phyloP scores from a whole-genome alignment of 306 rosid genomes.

The Vachellia pachyceras region DNA sequence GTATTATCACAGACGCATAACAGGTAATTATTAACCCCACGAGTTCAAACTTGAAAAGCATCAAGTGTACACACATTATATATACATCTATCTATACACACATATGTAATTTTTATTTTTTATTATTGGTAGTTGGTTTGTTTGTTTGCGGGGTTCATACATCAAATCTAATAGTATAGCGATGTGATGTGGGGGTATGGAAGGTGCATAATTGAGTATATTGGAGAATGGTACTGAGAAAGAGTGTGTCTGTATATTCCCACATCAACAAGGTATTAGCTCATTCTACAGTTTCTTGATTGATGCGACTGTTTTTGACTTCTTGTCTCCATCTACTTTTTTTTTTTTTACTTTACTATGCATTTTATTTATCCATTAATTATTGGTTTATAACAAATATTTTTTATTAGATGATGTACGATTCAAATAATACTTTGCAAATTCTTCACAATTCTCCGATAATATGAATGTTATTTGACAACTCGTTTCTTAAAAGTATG shows the following conservation, averaged over 20 bases:
- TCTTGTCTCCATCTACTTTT: neutral
- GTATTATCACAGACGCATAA: neutral
- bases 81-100: no score
- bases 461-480: no score
- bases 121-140: neutral
- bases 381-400: neutral
- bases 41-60: neutral
- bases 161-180: neutral
- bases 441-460: no score
- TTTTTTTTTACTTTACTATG: neutral
- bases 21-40: neutral
- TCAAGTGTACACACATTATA: neutral
- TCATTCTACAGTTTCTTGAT: neutral
- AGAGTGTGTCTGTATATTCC: neutral
- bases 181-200: neutral
- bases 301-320: neutral
- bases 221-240: neutral
- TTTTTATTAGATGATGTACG: neutral
- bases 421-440: no score
- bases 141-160: neutral
- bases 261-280: neutral
- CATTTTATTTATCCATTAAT: neutral
- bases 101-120: neutral
- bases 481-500: no score
- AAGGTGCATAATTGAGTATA: constrained; percentile 2